Percentiles rank a stretch among this genome's conserved stretches.
Evolutionary conservation across 495 filamentous ascomycete genomes (phyloP).

Genomic region (Evansstolkia leycettana): DNA sequence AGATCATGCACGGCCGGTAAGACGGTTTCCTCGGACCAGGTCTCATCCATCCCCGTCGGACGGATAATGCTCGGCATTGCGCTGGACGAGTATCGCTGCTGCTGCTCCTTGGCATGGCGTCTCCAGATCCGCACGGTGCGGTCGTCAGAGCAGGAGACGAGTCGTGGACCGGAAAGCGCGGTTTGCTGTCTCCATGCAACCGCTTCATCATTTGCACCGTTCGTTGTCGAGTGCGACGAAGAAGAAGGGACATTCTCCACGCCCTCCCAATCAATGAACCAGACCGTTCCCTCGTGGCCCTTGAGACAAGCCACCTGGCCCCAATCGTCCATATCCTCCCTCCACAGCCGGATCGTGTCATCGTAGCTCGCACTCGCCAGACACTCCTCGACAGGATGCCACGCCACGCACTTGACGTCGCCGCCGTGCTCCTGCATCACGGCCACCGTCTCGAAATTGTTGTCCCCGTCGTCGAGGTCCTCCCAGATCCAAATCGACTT

Average conservation of each 20-base stretch:
- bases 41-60: conserved; percentile 55
- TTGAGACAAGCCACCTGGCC: conserved; percentile 70
- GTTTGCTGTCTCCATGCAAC: conserved; percentile 23
- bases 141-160: conserved; percentile 75
- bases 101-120: conserved; percentile 39
- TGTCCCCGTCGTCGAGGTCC: conserved; percentile 68
- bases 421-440: conserved; percentile 88
- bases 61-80: conserved; percentile 73
- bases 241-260: conserved; percentile 10
- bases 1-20: conserved; percentile 67
- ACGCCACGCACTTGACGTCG: conserved; percentile 86
- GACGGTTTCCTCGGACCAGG: conserved; percentile 61
- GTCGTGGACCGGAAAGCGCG: conserved; percentile 44
- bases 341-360: conserved; percentile 77
- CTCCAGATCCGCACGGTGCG: conserved; percentile 66
- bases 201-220: background rate
- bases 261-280: conserved; percentile 73
- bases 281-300: conserved; percentile 72
- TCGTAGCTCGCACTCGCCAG: conserved; percentile 85
- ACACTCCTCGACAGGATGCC: conserved; percentile 74
- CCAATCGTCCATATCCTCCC: conserved; percentile 90
- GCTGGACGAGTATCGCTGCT: conserved; percentile 14
- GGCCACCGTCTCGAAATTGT: conserved; percentile 92
- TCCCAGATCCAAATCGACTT: conserved; percentile 99
- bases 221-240: background rate